A percentile compares a stretch with the other conserved stretches of the same genome.
phyloP scores from a whole-genome alignment of 2,329 filamentous ascomycete species.

The Pseudocercospora vitis region DNA sequence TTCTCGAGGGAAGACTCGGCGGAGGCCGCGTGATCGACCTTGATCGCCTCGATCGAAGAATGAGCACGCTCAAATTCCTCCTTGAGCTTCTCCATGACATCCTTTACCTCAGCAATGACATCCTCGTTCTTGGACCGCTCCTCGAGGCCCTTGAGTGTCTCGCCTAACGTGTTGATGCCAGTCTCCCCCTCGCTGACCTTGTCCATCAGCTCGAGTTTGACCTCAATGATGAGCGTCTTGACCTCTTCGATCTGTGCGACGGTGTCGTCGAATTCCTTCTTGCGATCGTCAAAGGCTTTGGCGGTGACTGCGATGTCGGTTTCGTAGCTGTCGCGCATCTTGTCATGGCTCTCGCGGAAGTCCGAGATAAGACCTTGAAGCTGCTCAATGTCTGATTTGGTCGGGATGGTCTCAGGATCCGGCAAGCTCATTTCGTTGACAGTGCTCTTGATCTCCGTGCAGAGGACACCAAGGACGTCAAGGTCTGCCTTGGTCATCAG shows the following conservation, averaged over 20 bases:
- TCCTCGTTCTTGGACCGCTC: slow-evolving; percentile 58
- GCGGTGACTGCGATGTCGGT: slow-evolving; percentile 71
- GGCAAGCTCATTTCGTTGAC: slow-evolving; percentile 72
- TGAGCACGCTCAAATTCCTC: slow-evolving; percentile 85
- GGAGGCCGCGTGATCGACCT: slow-evolving; percentile 71
- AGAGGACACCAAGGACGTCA: slow-evolving; percentile 74
- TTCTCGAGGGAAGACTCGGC: slow-evolving; percentile 57
- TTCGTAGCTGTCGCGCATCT: slow-evolving; percentile 71
- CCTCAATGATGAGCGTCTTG: slow-evolving; percentile 72
- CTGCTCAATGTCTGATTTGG: slow-evolving; percentile 71
- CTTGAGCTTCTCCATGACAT: slow-evolving; percentile 71
- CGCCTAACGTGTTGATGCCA: slow-evolving; percentile 58
- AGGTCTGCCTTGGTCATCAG: slow-evolving; percentile 78
- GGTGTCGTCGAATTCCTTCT: slow-evolving; percentile 77
- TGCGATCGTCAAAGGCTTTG: slow-evolving; percentile 79
- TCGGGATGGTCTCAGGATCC: slow-evolving; percentile 68
- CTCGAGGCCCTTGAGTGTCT: slow-evolving; percentile 67
- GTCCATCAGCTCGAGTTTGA: slow-evolving; percentile 72
- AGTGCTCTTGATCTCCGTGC: slow-evolving; percentile 79
- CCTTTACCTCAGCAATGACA: slow-evolving; percentile 53
- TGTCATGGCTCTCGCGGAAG: slow-evolving; percentile 60
- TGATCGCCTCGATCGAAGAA: slow-evolving; percentile 73
- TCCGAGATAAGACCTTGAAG: slow-evolving; percentile 55
- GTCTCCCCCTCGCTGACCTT: slow-evolving; percentile 75
- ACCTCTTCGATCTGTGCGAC: slow-evolving; percentile 77